Evolutionary conservation across 108 stramenopile species (phyloP).

Genomic region (Conticribra weissflogii): DNA sequence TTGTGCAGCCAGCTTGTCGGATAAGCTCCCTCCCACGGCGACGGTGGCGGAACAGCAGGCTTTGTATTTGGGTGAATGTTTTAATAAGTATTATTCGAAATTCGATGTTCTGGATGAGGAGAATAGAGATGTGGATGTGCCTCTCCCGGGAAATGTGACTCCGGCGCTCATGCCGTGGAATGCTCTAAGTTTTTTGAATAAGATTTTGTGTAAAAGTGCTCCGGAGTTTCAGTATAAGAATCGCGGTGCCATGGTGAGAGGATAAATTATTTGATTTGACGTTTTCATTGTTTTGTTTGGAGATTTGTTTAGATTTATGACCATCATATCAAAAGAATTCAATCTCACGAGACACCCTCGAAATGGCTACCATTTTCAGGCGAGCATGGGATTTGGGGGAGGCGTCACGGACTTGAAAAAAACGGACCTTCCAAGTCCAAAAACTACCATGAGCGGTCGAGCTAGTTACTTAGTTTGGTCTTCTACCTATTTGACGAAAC

Average conservation of each 20-base stretch:
- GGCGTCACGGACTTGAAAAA: conserved; percentile 54
- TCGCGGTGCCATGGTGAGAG: conserved; percentile 45
- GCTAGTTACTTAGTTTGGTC: conserved; percentile 74
- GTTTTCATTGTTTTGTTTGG: no score
- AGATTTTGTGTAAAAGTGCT: conserved; percentile 35
- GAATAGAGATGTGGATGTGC: conserved; percentile 37
- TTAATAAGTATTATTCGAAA: conserved; percentile 55
- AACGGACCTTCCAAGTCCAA: conserved; percentile 27
- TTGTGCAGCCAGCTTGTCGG: conserved; percentile 62
- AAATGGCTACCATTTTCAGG: no score
- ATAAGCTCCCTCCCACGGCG: conserved; percentile 87
- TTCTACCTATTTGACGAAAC: conserved; percentile 68
- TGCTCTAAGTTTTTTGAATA: conserved; percentile 45
- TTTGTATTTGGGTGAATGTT: conserved; percentile 73
- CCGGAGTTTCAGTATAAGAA: conserved; percentile 62
- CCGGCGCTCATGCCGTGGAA: conserved; percentile 56
- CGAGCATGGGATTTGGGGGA: conserved; percentile 48
- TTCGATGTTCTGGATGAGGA: conserved; percentile 41
- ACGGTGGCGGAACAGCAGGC: conserved; percentile 92
- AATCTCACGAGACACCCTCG: no score
- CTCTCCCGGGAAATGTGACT: conserved; percentile 56
- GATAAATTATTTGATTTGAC: background rate
- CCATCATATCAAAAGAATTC: no score
- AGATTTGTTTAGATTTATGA: no score
- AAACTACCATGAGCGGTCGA: conserved; percentile 55